A percentile compares a stretch with the other conserved stretches of the same genome.
These are phyloP conservation scores for Nicotiana tabacum DNA, from an alignment of 257 asterid genomes.

Conservation along the genomic window DNA sequence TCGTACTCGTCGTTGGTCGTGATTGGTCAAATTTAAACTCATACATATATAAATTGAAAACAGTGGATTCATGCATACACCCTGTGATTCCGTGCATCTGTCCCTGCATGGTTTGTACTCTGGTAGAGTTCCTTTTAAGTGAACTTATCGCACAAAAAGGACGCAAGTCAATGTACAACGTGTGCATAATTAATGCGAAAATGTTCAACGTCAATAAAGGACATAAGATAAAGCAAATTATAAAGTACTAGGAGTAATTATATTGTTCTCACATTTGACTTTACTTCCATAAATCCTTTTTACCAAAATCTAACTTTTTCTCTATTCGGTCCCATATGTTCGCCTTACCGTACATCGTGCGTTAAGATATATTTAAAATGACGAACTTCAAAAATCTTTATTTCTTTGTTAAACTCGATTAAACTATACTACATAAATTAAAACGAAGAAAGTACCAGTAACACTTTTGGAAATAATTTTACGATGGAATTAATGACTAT, in stretches of 20 bases:
- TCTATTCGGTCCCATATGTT: neutral
- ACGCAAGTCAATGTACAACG: neutral
- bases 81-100: neutral
- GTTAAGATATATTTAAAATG: too few species aligned
- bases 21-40: too few species aligned
- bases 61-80: neutral
- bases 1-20: too few species aligned
- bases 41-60: too few species aligned
- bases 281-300: neutral
- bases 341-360: too few species aligned
- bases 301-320: neutral
- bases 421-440: too few species aligned
- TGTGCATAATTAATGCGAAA: neutral
- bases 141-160: neutral
- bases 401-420: too few species aligned
- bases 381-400: too few species aligned
- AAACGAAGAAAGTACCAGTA: too few species aligned
- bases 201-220: neutral
- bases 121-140: neutral
- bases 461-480: too few species aligned
- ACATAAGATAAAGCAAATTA: neutral
- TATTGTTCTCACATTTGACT: neutral
- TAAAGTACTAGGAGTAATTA: neutral
- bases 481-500: too few species aligned
- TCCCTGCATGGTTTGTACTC: too few species aligned